Evolutionary conservation across 305 asterid species (phyloP).

Genomic region (Andrographis paniculata): DNA sequence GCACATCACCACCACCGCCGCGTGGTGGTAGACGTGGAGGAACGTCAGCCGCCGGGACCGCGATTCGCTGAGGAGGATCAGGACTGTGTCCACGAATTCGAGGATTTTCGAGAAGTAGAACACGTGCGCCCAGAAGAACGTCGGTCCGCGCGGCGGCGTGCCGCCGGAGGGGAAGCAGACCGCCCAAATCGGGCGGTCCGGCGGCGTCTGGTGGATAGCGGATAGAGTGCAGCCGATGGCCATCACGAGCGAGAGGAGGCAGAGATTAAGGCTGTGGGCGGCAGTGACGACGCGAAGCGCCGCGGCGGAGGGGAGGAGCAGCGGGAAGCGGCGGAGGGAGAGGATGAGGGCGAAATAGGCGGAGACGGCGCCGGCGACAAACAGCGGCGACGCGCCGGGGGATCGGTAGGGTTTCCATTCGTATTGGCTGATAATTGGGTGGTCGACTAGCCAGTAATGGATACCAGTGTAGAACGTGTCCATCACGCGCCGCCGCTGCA

Average conservation of each 20-base stretch:
- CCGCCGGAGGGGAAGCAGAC: slow-evolving; percentile 57
- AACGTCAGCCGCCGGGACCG: slow-evolving; percentile 53
- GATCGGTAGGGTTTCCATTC: slow-evolving; percentile 53
- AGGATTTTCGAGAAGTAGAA: slow-evolving; percentile 78
- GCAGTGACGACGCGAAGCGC: slow-evolving; percentile 61
- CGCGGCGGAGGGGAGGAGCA: slow-evolving; percentile 33
- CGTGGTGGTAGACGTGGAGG: slow-evolving; percentile 94
- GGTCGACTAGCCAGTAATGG: slow-evolving; percentile 58
- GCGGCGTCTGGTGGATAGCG: slow-evolving; percentile 52
- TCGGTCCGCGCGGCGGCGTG: slow-evolving; percentile 57
- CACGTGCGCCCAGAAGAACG: slow-evolving; percentile 85
- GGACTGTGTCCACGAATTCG: slow-evolving; percentile 63
- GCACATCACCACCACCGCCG: slow-evolving; percentile 73
- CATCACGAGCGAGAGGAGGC: slow-evolving; percentile 65
- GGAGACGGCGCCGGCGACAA: slow-evolving; percentile 45
- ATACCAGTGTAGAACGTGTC: slow-evolving; percentile 19
- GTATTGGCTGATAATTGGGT: slow-evolving; percentile 47
- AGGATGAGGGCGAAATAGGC: slow-evolving; percentile 56
- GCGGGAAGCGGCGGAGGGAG: slow-evolving; percentile 33
- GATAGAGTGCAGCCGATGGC: slow-evolving; percentile 70
- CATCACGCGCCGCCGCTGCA: slow-evolving; percentile 52
- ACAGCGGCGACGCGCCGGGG: slow-evolving; percentile 49
- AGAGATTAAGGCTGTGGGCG: slow-evolving; percentile 66
- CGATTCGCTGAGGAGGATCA: slow-evolving; percentile 48
- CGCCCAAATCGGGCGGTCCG: slow-evolving; percentile 41